These are phyloP conservation scores for Linnemannia hyalina DNA, from an alignment of 192 early-diverging fungal species.

Conservation along the genomic window DNA sequence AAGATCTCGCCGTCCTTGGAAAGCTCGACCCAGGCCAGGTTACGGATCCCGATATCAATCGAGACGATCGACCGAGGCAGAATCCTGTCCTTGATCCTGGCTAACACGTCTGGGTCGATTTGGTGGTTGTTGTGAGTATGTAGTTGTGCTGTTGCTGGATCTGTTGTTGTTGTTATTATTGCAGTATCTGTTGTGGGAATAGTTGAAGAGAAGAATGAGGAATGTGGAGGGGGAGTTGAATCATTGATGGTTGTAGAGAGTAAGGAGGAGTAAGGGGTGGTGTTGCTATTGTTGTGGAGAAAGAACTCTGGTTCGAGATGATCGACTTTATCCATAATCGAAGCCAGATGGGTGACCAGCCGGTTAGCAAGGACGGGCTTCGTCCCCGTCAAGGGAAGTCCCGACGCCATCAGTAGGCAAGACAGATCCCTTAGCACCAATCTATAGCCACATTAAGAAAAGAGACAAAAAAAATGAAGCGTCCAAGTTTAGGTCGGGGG, in stretches of 20 bases:
- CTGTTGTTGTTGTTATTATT: not conserved
- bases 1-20: slow-evolving; percentile 44
- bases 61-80: slow-evolving; percentile 57
- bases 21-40: slow-evolving; percentile 63
- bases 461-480: not conserved
- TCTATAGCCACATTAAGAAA: slow-evolving; percentile 4
- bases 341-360: slow-evolving; percentile 8
- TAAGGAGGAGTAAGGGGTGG: not conserved
- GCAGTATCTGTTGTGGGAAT: not conserved
- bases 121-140: not conserved
- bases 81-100: slow-evolving; percentile 14
- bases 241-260: not conserved
- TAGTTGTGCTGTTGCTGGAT: not conserved
- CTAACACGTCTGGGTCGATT: not conserved
- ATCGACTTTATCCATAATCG: slow-evolving; percentile 25
- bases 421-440: slow-evolving; percentile 19
- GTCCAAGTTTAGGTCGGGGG: not conserved
- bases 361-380: slow-evolving; percentile 26
- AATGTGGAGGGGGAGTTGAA: not conserved
- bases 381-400: slow-evolving; percentile 25
- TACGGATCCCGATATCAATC: slow-evolving; percentile 66
- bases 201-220: not conserved
- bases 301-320: not conserved
- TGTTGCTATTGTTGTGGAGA: not conserved
- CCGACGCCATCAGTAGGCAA: slow-evolving; percentile 20